Percentiles rank a stretch among this genome's conserved stretches.
phyloP scores from a whole-genome alignment of 2,329 filamentous ascomycete genomes.

The Nemania sp. region DNA sequence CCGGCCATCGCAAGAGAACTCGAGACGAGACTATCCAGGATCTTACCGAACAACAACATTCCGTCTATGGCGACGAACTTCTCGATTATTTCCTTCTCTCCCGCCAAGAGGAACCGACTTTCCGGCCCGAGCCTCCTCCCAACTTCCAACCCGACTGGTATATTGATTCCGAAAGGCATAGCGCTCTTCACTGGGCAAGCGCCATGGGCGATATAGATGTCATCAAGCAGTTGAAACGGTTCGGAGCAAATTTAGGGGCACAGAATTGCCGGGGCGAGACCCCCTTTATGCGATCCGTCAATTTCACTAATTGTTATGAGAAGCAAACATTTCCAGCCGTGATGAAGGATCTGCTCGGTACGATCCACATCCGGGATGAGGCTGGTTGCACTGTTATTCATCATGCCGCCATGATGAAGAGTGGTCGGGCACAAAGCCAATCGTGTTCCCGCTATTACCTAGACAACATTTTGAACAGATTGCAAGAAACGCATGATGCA shows the following conservation, averaged over 20 bases:
- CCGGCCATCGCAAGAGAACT: conserved; percentile 80
- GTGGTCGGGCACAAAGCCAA: conserved; percentile 83
- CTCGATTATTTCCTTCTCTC: conserved; percentile 96
- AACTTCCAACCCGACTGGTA: conserved; percentile 90
- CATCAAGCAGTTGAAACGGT: conserved; percentile 85
- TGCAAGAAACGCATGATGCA: conserved; percentile 81
- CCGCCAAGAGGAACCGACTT: conserved; percentile 79
- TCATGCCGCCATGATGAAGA: conserved; percentile 90
- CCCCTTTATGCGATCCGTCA: conserved; percentile 91
- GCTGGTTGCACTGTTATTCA: conserved; percentile 91
- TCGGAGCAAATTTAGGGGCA: conserved; percentile 79
- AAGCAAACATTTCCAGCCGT: conserved; percentile 90
- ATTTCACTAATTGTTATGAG: conserved; percentile 97
- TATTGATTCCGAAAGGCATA: conserved; percentile 95
- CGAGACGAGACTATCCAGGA: conserved; percentile 73
- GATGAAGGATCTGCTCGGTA: conserved; percentile 84
- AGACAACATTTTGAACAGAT: conserved; percentile 87
- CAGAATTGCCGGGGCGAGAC: conserved; percentile 84
- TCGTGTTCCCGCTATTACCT: conserved; percentile 93
- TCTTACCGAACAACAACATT: conserved; percentile 83
- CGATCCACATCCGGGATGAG: conserved; percentile 82
- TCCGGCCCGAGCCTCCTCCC: conserved; percentile 80
- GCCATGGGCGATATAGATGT: conserved; percentile 97
- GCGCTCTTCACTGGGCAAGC: conserved; percentile 95
- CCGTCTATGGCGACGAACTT: conserved; percentile 90